Base-by-base conservation (phyloP, 1,284 basidiomycete species). In the Papiliotrema fonsecae region DNA sequence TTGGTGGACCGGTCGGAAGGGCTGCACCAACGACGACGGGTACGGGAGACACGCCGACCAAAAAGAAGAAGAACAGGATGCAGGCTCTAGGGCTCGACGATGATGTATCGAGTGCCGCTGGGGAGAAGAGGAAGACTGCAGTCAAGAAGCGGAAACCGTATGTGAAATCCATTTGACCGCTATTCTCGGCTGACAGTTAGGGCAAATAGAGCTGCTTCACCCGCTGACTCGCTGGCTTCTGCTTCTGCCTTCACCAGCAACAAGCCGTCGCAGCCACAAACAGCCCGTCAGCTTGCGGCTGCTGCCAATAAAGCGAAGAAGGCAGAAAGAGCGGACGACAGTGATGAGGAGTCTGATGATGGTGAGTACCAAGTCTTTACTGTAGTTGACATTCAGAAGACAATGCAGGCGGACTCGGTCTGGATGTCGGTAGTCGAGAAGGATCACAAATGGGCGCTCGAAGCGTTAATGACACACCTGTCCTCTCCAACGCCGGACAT, bases 271-370 rank as follows among this genome's bases (percentile, higher is more conserved):
- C 61, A 67, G 37, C 65, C 66, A 4, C 67, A 65, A 19, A 71
- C 68, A 2, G 68, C 68, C 6, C 67, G 70, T 25, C 69, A 72
- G 54, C 57, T 70, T 16, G 69, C 69, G 4, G 69, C 69, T 1
- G 69, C 69, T 1, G 68, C 64, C 2, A 64, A 60, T 51, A 61
- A 62, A 48, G 65, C 67, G 18, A 52, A 58, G 21, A 57, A 61
- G 19, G 57, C 55, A 31, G 56, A 64, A 44, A 45, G 55, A 18
- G 56, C 55, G 10, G 66, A 65, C 32, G 63, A 62, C 18, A 62
- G 61, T 16, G 67, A 69, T 37, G 66, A 68, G 19, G 65, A 65
- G 19, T 58, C 60, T 2, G 51, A 57, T 34, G 64, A 63, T 24
- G 56, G 57, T 40, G 57, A 22, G 42, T 55, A 1, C 47, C 44